These are phyloP conservation scores for Cochlearia excelsa DNA, from an alignment of 345 rosid species.

Conservation along the genomic window DNA sequence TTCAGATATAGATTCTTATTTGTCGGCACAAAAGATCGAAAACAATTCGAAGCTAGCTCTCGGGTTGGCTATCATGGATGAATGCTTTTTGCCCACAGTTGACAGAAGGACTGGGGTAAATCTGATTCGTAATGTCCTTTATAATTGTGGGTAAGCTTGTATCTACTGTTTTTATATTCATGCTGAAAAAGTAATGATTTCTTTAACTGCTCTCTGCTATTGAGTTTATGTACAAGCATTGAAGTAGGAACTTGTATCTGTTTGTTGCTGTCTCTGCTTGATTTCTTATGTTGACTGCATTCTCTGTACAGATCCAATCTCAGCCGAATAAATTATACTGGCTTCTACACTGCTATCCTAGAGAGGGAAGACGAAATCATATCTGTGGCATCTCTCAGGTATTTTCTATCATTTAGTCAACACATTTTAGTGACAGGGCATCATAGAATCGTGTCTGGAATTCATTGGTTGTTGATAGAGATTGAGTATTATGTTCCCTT, in stretches of 20 bases:
- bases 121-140: conserved; percentile 36
- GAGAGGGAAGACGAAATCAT: conserved; percentile 42
- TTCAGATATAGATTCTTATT: conserved; percentile 18
- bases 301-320: conserved; percentile 36
- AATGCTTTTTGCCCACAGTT: conserved; percentile 37
- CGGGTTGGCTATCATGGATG: conserved; percentile 37
- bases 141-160: conserved; percentile 37
- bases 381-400: conserved; percentile 43
- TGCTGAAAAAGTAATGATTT: conserved; percentile 6
- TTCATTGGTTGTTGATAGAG: conserved; percentile 4
- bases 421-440: conserved; percentile 2
- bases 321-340: conserved; percentile 37
- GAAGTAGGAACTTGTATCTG: conserved; percentile 12
- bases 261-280: conserved; percentile 12
- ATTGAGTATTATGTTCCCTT: conserved; percentile 15
- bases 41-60: conserved; percentile 41
- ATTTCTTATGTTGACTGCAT: conserved; percentile 12
- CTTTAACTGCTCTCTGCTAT: conserved; percentile 1
- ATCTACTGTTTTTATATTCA: neutral
- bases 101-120: conserved; percentile 39
- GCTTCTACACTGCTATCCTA: conserved; percentile 40
- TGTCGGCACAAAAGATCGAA: conserved; percentile 28
- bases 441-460: neutral
- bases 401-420: conserved; percentile 15
- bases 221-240: conserved; percentile 8